Percentiles rank a stretch among this genome's conserved stretches.
Conservation (phyloP, 805 yeast genomes). For the Metschnikowia vanudenii region DNA sequence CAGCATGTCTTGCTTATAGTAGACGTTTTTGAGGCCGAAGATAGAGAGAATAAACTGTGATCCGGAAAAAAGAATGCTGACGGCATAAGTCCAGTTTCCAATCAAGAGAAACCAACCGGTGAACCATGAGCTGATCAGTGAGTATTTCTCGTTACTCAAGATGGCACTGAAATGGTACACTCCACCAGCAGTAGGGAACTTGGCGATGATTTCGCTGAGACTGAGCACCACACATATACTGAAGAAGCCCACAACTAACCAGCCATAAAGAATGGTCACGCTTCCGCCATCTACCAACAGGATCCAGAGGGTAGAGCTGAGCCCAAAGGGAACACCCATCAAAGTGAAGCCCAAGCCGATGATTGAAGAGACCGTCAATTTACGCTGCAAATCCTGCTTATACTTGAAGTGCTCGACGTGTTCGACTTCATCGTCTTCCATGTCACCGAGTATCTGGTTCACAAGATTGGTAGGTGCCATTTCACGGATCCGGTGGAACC, state of each 20-base stretch:
- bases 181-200: constrained; percentile 74
- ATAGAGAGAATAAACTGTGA: constrained; percentile 69
- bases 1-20: constrained; percentile 55
- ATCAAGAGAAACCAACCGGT: constrained; percentile 74
- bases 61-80: constrained; percentile 72
- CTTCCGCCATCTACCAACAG: constrained; percentile 77
- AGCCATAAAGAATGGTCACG: constrained; percentile 73
- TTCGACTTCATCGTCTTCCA: constrained; percentile 49
- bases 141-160: constrained; percentile 55
- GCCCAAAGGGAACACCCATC: constrained; percentile 81
- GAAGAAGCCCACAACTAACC: constrained; percentile 63
- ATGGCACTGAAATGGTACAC: constrained; percentile 77
- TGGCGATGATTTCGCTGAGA: constrained; percentile 73
- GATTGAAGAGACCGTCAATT: constrained; percentile 65
- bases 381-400: constrained; percentile 67
- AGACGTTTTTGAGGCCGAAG: constrained; percentile 58
- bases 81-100: constrained; percentile 78
- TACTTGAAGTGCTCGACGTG: constrained; percentile 71
- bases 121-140: constrained; percentile 66
- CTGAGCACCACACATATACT: constrained; percentile 66
- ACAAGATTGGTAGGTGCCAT: constrained; percentile 20
- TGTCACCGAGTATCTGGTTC: constrained; percentile 15
- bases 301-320: constrained; percentile 69
- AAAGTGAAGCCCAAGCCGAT: constrained; percentile 77
- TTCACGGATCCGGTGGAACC: constrained; percentile 16